Conservation (phyloP, 2,329 filamentous ascomycete species). For the Arthrocladium fulminans region DNA sequence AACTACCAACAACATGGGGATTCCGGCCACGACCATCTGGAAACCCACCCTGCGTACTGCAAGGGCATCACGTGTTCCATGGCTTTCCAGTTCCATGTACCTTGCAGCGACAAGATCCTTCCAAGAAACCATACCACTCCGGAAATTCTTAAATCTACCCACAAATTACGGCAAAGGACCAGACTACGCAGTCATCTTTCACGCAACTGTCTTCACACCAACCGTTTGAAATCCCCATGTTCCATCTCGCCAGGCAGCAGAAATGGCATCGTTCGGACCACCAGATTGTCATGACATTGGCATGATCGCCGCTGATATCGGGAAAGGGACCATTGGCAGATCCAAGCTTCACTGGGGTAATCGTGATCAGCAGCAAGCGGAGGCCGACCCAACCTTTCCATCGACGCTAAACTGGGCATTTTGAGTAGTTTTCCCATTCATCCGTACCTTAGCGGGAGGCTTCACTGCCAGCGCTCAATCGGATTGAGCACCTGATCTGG, state of each 20-base stretch:
- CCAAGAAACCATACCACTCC: background rate
- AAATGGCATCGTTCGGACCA: background rate
- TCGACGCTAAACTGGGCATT: background rate
- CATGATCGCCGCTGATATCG: background rate
- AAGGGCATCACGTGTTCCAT: background rate
- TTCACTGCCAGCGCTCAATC: background rate
- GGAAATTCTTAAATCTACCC: background rate
- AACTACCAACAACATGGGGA: no score
- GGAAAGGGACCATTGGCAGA: background rate
- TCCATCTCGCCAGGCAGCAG: background rate
- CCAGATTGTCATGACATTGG: background rate
- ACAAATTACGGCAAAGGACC: background rate
- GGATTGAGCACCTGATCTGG: no score
- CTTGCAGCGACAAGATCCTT: background rate
- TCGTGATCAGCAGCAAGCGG: background rate
- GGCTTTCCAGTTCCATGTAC: background rate
- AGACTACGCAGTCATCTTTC: background rate
- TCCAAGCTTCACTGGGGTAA: background rate
- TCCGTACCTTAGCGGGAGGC: background rate
- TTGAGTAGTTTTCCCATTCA: slow-evolving; percentile 1
- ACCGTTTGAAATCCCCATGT: no score
- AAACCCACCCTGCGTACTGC: no score
- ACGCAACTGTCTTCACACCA: no score
- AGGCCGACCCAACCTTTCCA: background rate
- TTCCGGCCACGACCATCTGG: no score